Evolutionary conservation across 768 basidiomycete genomes (phyloP).

Genomic region (Chalciporus sphaerocephalus): DNA sequence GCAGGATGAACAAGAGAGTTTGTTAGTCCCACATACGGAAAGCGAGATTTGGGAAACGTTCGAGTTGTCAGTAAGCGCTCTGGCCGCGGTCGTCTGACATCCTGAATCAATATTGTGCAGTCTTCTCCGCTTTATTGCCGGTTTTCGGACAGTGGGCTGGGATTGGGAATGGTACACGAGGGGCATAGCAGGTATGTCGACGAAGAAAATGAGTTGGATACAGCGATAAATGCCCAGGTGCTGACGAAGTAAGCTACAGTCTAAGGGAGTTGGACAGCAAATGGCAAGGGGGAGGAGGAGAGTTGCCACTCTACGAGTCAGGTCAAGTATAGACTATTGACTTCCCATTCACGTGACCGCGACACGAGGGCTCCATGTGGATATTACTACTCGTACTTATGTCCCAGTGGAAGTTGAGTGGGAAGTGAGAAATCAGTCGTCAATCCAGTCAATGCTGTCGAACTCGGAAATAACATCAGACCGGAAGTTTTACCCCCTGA

Average conservation of each 20-base stretch:
- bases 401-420: no score
- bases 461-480: conserved; percentile 27
- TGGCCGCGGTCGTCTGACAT: conserved; percentile 13
- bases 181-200: conserved; percentile 16
- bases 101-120: conserved; percentile 20
- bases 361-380: conserved; percentile 25
- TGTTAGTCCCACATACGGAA: conserved; percentile 5
- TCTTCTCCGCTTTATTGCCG: conserved; percentile 24
- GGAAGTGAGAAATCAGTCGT: no score
- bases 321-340: conserved; percentile 13
- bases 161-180: conserved; percentile 10
- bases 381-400: no score
- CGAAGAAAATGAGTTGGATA: neutral
- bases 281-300: neutral
- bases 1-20: conserved; percentile 29
- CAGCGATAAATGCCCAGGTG: neutral
- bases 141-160: conserved; percentile 15
- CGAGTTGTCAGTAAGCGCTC: conserved; percentile 18
- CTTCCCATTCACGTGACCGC: conserved; percentile 26
- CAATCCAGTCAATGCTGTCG: conserved; percentile 34
- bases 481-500: conserved; percentile 9
- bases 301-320: neutral
- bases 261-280: no score
- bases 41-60: conserved; percentile 8
- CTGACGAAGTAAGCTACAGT: neutral